These are phyloP conservation scores for Paulownia fortunei DNA, from an alignment of 257 asterid species.

Conservation along the genomic window DNA sequence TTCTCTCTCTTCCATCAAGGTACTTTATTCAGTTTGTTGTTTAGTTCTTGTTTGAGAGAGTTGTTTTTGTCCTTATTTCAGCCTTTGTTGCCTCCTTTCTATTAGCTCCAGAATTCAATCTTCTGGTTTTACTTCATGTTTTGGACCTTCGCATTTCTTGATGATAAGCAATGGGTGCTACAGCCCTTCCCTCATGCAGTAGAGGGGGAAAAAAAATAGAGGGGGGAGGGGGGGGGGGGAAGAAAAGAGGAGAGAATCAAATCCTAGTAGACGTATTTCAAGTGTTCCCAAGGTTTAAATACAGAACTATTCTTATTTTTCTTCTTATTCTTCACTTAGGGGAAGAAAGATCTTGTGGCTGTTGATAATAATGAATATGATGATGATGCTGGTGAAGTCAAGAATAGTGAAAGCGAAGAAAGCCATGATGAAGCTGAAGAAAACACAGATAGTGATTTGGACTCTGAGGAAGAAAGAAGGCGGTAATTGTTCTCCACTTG, in stretches of 20 bases:
- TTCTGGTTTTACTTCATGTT: not conserved
- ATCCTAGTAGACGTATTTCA: not conserved
- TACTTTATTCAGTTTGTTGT: conserved; percentile 31
- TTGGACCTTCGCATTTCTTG: not conserved
- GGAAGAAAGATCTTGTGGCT: conserved; percentile 77
- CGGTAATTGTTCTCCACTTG: conserved; percentile 50
- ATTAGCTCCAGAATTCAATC: not conserved
- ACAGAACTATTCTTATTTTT: not conserved
- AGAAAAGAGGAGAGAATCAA: too few relatives aligned
- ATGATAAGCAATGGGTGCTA: not conserved
- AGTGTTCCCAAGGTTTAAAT: not conserved
- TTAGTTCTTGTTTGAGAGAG: not conserved
- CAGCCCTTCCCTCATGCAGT: not conserved
- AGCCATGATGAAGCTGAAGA: conserved; percentile 53
- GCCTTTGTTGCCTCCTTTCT: not conserved
- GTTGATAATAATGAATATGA: conserved; percentile 76
- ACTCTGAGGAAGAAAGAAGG: conserved; percentile 85
- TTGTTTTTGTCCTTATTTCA: not conserved
- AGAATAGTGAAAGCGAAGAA: conserved; percentile 64
- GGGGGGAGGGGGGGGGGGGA: not conserved
- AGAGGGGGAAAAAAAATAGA: not conserved
- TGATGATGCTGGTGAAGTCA: conserved; percentile 60
- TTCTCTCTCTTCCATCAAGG: conserved; percentile 80
- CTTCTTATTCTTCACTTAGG: conserved; percentile 49
- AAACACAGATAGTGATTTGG: conserved; percentile 63